Evolutionary conservation across 371 early-diverging fungal genomes (phyloP).

Genomic region (Circinella umbellata): DNA sequence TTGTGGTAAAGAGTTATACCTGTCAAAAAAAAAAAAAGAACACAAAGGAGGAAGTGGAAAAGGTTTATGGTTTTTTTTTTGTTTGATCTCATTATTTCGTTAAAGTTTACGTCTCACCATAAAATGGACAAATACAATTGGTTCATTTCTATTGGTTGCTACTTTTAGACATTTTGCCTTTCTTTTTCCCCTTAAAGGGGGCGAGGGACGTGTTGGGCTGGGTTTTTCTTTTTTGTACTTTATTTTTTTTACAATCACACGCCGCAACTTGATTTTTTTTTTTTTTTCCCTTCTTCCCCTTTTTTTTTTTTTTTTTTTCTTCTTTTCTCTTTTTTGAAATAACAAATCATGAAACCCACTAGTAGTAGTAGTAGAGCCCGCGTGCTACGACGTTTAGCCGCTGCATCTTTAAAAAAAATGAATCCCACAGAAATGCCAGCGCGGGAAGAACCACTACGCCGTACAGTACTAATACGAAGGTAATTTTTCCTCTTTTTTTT

Average conservation of each 20-base stretch:
- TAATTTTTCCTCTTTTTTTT: conserved; percentile 5
- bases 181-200: no score
- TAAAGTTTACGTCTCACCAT: no score
- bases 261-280: background rate
- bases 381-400: conserved; percentile 10
- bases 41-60: background rate
- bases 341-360: conserved; percentile 8
- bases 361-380: conserved; percentile 5
- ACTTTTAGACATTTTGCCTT: background rate
- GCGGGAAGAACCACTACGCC: conserved; percentile 8
- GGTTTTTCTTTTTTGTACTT: no score
- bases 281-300: background rate
- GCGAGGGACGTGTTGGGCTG: background rate
- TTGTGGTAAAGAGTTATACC: no score
- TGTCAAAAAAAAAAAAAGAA: conserved; percentile 7
- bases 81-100: background rate
- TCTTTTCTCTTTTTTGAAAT: background rate
- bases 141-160: conserved; percentile 5
- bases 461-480: conserved; percentile 6
- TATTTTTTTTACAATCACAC: background rate
- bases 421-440: conserved; percentile 11
- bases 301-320: background rate
- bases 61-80: background rate
- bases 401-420: conserved; percentile 10
- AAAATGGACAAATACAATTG: background rate